Conservation (phyloP, 2,329 filamentous ascomycete species). For the Paramyrothecium sp. region DNA sequence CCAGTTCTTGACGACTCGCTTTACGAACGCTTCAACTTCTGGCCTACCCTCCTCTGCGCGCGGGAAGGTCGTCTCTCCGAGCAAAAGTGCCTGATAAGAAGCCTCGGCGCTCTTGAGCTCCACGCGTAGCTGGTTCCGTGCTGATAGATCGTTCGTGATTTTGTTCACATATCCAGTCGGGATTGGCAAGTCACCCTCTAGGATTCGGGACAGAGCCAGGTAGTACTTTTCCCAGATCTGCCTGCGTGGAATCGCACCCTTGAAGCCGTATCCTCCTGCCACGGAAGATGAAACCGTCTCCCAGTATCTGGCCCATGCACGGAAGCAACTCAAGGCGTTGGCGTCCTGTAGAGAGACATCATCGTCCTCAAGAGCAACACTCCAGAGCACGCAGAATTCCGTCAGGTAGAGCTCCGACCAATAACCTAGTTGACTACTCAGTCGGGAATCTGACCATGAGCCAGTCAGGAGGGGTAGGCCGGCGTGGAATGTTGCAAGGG, state of each 20-base stretch:
- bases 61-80: slow-evolving; percentile 80
- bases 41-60: slow-evolving; percentile 75
- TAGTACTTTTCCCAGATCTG: slow-evolving; percentile 87
- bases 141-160: slow-evolving; percentile 47
- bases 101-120: slow-evolving; percentile 80
- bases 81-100: slow-evolving; percentile 74
- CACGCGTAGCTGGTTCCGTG: slow-evolving; percentile 63
- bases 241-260: slow-evolving; percentile 59
- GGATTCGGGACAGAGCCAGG: slow-evolving; percentile 69
- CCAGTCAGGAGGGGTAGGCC: slow-evolving; percentile 62
- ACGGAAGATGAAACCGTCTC: slow-evolving; percentile 45
- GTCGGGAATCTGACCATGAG: slow-evolving; percentile 48
- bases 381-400: slow-evolving; percentile 69
- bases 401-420: slow-evolving; percentile 80
- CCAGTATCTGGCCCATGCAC: slow-evolving; percentile 72
- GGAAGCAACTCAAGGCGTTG: slow-evolving; percentile 56
- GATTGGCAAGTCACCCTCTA: slow-evolving; percentile 65
- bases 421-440: slow-evolving; percentile 65
- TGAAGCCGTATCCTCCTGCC: slow-evolving; percentile 56
- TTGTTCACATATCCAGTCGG: slow-evolving; percentile 44
- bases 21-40: slow-evolving; percentile 80
- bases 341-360: slow-evolving; percentile 49
- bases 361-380: slow-evolving; percentile 53
- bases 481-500: slow-evolving; percentile 64
- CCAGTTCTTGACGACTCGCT: slow-evolving; percentile 84